Evolutionary conservation across 805 yeast species (phyloP).

Genomic region (Kazachstania africana): DNA sequence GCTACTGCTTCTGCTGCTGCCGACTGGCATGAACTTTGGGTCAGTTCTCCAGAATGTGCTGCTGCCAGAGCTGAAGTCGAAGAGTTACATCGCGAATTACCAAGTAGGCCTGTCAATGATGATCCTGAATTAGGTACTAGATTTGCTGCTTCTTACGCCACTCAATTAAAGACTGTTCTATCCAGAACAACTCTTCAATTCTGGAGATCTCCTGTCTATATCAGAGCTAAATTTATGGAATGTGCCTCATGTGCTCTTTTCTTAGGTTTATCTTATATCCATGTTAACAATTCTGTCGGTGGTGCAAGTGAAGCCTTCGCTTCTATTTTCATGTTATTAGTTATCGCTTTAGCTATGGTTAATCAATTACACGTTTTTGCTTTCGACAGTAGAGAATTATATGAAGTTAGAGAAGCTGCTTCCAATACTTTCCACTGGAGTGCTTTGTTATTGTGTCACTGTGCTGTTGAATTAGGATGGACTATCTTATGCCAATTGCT

Average conservation of each 20-base stretch:
- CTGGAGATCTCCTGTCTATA: constrained; percentile 53
- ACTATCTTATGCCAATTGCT: constrained; percentile 33
- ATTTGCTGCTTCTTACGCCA: constrained; percentile 34
- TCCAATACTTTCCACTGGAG: constrained; percentile 61
- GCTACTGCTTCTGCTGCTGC: constrained; percentile 50
- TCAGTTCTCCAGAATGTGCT: constrained; percentile 35
- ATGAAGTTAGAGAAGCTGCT: constrained; percentile 64
- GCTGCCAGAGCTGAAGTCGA: constrained; percentile 43
- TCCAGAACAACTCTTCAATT: constrained; percentile 46
- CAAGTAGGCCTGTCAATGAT: constrained; percentile 22
- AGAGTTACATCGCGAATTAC: constrained; percentile 38
- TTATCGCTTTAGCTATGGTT: constrained; percentile 40
- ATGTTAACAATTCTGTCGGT: constrained; percentile 46
- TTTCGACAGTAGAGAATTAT: constrained; percentile 47
- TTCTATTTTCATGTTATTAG: constrained; percentile 43
- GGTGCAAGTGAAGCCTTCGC: constrained; percentile 58
- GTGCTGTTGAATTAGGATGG: constrained; percentile 37
- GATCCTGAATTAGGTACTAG: constrained; percentile 29
- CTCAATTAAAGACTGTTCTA: constrained; percentile 36
- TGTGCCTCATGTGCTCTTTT: constrained; percentile 43
- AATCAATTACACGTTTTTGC: constrained; percentile 56
- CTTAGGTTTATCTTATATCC: constrained; percentile 58
- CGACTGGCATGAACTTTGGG: constrained; percentile 61
- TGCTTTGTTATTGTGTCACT: constrained; percentile 38
- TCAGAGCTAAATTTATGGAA: constrained; percentile 45